A percentile compares a stretch with the other conserved stretches of the same genome.
phyloP scores from a whole-genome alignment of 257 asterid species.

The Hygrophila difformis region DNA sequence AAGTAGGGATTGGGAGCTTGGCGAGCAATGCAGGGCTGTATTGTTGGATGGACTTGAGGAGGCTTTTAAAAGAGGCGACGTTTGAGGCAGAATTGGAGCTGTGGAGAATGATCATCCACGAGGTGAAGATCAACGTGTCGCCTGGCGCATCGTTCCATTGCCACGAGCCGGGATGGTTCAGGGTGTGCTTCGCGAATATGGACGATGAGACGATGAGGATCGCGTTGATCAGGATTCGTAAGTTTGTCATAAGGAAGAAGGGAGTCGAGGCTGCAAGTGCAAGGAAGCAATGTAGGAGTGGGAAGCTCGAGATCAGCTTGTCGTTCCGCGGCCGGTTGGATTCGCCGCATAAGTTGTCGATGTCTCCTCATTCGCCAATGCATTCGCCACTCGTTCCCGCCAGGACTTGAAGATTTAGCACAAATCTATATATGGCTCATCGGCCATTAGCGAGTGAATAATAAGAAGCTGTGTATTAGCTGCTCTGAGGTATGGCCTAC shows the following conservation, averaged over 20 bases:
- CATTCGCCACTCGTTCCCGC: conserved; percentile 77
- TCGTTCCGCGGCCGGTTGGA: conserved; percentile 53
- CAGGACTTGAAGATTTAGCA: conserved; percentile 22
- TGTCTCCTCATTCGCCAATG: conserved; percentile 76
- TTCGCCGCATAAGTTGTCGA: conserved; percentile 31
- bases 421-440: too few species aligned
- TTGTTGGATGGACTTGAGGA: conserved; percentile 53
- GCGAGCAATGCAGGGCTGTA: conserved; percentile 45
- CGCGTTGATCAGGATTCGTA: conserved; percentile 33
- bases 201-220: conserved; percentile 32
- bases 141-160: conserved; percentile 51
- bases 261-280: conserved; percentile 15
- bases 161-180: conserved; percentile 50
- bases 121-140: conserved; percentile 47
- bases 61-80: conserved; percentile 19
- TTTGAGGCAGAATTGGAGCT: conserved; percentile 34
- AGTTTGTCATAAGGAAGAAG: conserved; percentile 20
- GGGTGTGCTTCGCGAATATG: conserved; percentile 55
- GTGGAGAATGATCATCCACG: conserved; percentile 32
- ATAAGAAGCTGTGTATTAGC: too few species aligned
- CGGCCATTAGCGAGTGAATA: too few species aligned
- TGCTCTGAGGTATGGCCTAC: too few species aligned
- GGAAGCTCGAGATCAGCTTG: conserved; percentile 56
- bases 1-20: conserved; percentile 32
- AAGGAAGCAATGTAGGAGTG: conserved; percentile 43